phyloP scores from a whole-genome alignment of 75 land plant species.

The Sequoia sempervirens region DNA sequence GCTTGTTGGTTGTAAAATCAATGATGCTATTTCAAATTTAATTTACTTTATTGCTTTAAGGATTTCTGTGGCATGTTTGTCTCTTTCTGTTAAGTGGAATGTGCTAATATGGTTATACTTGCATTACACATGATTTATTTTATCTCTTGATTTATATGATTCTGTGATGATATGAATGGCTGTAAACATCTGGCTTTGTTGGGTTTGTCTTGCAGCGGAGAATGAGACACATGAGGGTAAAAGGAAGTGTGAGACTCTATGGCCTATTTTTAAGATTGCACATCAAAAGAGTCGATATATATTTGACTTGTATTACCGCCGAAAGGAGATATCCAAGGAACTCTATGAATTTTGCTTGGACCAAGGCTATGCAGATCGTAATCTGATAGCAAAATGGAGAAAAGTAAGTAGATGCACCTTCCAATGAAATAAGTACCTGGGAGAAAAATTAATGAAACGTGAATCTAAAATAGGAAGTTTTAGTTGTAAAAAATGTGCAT shows the following conservation, averaged over 20 bases:
- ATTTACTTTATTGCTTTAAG: not conserved
- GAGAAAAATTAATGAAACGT: no score
- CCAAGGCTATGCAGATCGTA: slow-evolving; percentile 84
- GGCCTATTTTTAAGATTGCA: slow-evolving; percentile 84
- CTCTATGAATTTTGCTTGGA: slow-evolving; percentile 90
- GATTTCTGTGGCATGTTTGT: not conserved
- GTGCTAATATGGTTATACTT: not conserved
- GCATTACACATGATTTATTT: not conserved
- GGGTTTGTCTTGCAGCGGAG: slow-evolving; percentile 58
- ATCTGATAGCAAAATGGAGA: slow-evolving; percentile 91
- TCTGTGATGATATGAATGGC: not conserved
- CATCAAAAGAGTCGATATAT: slow-evolving; percentile 92
- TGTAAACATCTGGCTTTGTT: not conserved
- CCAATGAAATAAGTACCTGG: not conserved
- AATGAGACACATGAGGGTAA: slow-evolving; percentile 92
- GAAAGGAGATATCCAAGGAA: slow-evolving; percentile 83
- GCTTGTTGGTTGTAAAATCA: not conserved
- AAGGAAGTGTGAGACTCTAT: slow-evolving; percentile 85
- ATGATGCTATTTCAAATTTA: not conserved
- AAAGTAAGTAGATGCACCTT: slow-evolving; percentile 41
- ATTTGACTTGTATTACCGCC: slow-evolving; percentile 69
- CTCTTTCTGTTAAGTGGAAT: not conserved
- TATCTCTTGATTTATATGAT: not conserved
- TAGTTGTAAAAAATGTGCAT: no score
- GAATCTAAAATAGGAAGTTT: no score